Evolutionary conservation across 352 stramenopile species (phyloP).

Genomic region (Pythium brassicae): DNA sequence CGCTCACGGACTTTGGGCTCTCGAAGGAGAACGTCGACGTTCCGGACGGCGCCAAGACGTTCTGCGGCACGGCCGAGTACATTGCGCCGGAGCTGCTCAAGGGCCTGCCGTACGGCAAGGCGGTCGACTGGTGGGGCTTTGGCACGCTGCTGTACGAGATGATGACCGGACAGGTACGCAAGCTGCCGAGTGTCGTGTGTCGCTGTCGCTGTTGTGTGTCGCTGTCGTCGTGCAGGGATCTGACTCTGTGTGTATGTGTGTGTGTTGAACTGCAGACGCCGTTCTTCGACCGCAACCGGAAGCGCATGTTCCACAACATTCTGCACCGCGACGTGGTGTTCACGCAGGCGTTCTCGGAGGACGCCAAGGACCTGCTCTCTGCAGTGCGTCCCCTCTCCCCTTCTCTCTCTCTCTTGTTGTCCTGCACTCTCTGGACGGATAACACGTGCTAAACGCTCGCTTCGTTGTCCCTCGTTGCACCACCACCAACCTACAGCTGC

Average conservation of each 20-base stretch:
- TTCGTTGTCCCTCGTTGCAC: no score
- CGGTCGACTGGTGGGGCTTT: conserved; percentile 94
- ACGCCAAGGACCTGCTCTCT: conserved; percentile 82
- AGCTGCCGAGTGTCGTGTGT: neutral
- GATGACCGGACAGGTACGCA: conserved; percentile 78
- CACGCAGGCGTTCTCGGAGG: conserved; percentile 82
- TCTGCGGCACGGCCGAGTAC: conserved; percentile 93
- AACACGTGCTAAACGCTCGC: no score
- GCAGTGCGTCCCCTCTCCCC: no score
- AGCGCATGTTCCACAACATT: conserved; percentile 95
- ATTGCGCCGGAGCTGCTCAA: conserved; percentile 90
- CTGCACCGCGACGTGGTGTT: conserved; percentile 85
- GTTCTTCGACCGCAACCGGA: conserved; percentile 94
- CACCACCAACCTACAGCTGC: no score
- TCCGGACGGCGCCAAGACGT: conserved; percentile 86
- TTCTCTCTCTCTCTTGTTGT: no score
- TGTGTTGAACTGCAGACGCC: conserved; percentile 55
- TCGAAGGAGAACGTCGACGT: conserved; percentile 91
- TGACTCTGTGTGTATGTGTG: neutral
- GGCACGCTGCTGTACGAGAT: conserved; percentile 94
- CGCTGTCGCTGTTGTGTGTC: no score
- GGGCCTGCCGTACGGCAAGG: conserved; percentile 85
- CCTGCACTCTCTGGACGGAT: no score
- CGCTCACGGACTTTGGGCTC: conserved; percentile 91
- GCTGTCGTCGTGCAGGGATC: neutral